A percentile compares a stretch with the other conserved stretches of the same genome.
These are phyloP conservation scores for Cephalotrichum gorgonifer DNA, from an alignment of 2,329 filamentous ascomycete genomes.

Conservation along the genomic window DNA sequence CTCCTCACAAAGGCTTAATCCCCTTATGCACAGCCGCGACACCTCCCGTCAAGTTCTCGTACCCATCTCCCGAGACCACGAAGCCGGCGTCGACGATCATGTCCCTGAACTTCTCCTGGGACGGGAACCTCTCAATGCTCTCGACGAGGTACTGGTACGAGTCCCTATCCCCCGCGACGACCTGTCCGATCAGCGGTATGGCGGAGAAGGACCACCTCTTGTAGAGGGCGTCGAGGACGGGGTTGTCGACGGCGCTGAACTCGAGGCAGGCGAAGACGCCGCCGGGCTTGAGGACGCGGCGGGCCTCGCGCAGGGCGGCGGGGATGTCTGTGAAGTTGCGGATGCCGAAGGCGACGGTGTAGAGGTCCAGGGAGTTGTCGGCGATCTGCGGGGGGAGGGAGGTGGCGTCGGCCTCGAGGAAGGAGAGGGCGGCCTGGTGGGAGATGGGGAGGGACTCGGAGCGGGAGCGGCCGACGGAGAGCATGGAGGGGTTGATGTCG, in stretches of 20 bases:
- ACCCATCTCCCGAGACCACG: conserved; percentile 68
- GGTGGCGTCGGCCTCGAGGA: conserved; percentile 88
- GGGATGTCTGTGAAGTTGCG: conserved; percentile 94
- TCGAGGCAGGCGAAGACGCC: conserved; percentile 95
- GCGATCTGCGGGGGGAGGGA: conserved; percentile 53
- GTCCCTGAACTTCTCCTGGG: conserved; percentile 69
- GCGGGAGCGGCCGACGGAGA: conserved; percentile 76
- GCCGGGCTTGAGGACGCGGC: conserved; percentile 82
- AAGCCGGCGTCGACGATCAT: conserved; percentile 86
- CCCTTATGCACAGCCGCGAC: conserved; percentile 96
- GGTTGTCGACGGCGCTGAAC: conserved; percentile 71
- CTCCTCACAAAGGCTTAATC: conserved; percentile 57
- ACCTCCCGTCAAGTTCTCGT: conserved; percentile 83
- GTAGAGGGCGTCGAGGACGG: conserved; percentile 74
- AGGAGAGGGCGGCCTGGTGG: conserved; percentile 50
- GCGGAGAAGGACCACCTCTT: conserved; percentile 93
- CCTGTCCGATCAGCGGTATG: conserved; percentile 88
- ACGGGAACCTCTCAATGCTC: conserved; percentile 90
- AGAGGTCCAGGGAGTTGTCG: conserved; percentile 72
- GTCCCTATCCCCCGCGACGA: conserved; percentile 87
- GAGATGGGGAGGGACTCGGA: conserved; percentile 43
- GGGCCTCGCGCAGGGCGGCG: conserved; percentile 70
- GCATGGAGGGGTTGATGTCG: conserved; percentile 95
- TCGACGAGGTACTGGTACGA: conserved; percentile 98
- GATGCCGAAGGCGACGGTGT: conserved; percentile 96